Evolutionary conservation across 1,284 basidiomycete genomes (phyloP).

Genomic region (Cryptococcus wingfieldii): DNA sequence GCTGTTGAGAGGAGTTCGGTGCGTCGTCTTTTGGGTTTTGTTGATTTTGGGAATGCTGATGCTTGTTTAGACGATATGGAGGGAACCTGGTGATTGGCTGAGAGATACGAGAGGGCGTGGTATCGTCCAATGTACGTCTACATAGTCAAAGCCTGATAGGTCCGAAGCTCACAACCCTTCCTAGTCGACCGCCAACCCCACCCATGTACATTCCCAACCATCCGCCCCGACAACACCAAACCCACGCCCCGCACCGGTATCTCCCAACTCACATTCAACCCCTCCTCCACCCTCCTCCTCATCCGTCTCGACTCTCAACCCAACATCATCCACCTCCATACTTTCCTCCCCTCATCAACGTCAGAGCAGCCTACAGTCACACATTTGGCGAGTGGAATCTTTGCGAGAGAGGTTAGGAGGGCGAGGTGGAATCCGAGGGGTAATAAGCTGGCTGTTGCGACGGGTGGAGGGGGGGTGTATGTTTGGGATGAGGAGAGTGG

Average conservation of each 20-base stretch:
- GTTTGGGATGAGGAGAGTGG: slow-evolving; percentile 35
- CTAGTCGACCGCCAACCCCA: slow-evolving; percentile 21
- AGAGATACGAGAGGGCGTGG: slow-evolving; percentile 57
- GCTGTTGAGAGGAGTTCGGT: slow-evolving; percentile 57
- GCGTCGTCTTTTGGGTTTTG: slow-evolving; percentile 35
- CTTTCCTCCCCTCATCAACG: slow-evolving; percentile 24
- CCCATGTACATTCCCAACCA: slow-evolving; percentile 12
- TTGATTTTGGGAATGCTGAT: neutral
- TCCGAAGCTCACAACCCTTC: neutral
- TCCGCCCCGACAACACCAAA: slow-evolving; percentile 17
- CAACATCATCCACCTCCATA: slow-evolving; percentile 34
- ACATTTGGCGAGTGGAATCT: slow-evolving; percentile 22
- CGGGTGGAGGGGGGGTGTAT: slow-evolving; percentile 24
- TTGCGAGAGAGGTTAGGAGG: slow-evolving; percentile 20
- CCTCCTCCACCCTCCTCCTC: slow-evolving; percentile 64
- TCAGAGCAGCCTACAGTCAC: slow-evolving; percentile 22
- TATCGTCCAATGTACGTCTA: slow-evolving; percentile 66
- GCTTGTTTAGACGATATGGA: slow-evolving; percentile 63
- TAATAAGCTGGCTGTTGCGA: slow-evolving; percentile 18
- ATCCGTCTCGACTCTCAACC: slow-evolving; percentile 51
- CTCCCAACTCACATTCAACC: slow-evolving; percentile 71
- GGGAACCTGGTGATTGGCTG: slow-evolving; percentile 73
- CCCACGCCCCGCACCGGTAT: slow-evolving; percentile 55
- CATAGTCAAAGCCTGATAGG: neutral
- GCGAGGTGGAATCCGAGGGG: slow-evolving; percentile 22